Evolutionary conservation across 1,284 basidiomycete genomes (phyloP), one percentile per base, ranked within the genome.

Genomic region (Stereum hirsutum): DNA sequence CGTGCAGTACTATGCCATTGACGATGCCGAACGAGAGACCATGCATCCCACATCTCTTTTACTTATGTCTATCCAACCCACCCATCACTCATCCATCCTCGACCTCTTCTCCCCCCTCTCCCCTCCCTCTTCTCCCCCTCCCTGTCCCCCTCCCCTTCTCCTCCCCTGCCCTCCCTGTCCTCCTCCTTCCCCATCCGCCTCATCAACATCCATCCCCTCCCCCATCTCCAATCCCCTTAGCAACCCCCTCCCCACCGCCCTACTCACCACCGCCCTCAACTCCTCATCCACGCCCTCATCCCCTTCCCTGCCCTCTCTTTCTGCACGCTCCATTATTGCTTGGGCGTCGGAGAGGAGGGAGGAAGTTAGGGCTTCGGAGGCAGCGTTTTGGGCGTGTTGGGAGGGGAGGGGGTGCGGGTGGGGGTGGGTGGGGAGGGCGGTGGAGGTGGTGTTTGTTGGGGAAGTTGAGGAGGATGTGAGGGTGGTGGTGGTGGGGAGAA

Each of bases 311-410:
- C 79, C 81, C 47, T 79, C 72, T 23, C 67, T 68, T 53, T 84
- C 75, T 27, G 79, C 75, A 38, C 74, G 75, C 51, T 70, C 60
- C 69, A 85, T 77, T 57, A 89, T 82, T 39, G 71, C 69, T 49
- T 78, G 69, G 25, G 85, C 79, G 28, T 76, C 74, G 33, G 66
- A 60, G 62, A 93, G 72, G 43, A 93, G 68, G 7, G 70, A 69
- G 32, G 76, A 69, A 4, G 89, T 87, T 49, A 92, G 72, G 26
- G 67, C 61, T 52, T 87, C 78, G 7, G 86, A 81, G 28, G 76
- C 78, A 30, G 65, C 59, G 48, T 91, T 76, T 56, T 88, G 78
- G 12, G 74, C 70, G 50, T 84, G 73, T 56, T 85, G 78, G 4
- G 82, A 85, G 2, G 73, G 78, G 43, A 58, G 62, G n/a, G 46